Base-by-base conservation (phyloP, 1,284 basidiomycete genomes). In the Ceratobasidium sp. region DNA sequence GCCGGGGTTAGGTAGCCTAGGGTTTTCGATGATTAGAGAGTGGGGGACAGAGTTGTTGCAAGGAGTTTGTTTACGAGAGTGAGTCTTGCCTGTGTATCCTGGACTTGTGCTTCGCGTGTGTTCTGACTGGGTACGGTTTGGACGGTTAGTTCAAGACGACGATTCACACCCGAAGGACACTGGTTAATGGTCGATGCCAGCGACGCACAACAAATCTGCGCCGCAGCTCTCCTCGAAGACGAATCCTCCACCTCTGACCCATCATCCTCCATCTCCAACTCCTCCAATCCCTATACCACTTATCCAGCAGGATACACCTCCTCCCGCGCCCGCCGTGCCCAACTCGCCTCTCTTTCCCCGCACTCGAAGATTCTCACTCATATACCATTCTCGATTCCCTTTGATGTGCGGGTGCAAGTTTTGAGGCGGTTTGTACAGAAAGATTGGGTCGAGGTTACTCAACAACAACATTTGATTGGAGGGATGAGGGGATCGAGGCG, bases 341-440 rank as follows among this genome's bases (percentile, higher is more conserved):
- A 94, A 77, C 82, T 94, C 56, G 90, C 93, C 0, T 87, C 91
- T 74, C 80, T 92, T 60, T 93, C 93, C 6, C 97, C 97, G 0
- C 90, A 96, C 2, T 87, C 99, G 1, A 94, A 95, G 2, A 88
- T 99, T 33, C 88, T 99, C 66, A 96, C 98, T 85, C 97, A 98
- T 82, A 94, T 99, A 67, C 98, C 97, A 0, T 99, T 99, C 84
- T 91, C 96, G 15, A 94, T 99, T 75, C 97, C 97, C 0, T 99
- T 99, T 83, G 91, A 94, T 75, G 90, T 91, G 0, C 91, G 97
- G 24, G 93, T 99, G 7, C 87, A 91, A 56, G 96, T 99, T 59
- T 98, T 99, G 83, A 87, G 95, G 33, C 86, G 89, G 72, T 98
- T 97, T 80, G 88, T 98, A 62, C 80, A 85, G 77, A 90, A 88